Percentiles rank a stretch among this genome's conserved stretches.
Conservation (phyloP, 2,329 filamentous ascomycete genomes). For the Fusarium sp. region DNA sequence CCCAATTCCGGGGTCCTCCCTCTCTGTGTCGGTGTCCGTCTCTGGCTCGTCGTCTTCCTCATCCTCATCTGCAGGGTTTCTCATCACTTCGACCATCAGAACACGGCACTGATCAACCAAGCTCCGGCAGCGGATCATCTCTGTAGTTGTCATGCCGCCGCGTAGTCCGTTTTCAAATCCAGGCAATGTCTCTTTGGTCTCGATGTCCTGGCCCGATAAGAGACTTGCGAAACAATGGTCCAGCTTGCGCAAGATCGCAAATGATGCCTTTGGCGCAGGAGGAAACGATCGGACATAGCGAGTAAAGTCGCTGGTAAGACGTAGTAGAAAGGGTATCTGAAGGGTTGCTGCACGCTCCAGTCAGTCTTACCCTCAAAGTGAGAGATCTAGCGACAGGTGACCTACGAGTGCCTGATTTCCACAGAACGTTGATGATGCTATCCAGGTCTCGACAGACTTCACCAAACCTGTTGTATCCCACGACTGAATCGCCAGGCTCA, state of each 20-base stretch:
- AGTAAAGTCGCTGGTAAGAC: constrained; percentile 77
- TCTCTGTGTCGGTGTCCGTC: constrained; percentile 48
- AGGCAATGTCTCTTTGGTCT: constrained; percentile 72
- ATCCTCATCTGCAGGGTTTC: constrained; percentile 54
- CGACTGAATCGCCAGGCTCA: constrained; percentile 59
- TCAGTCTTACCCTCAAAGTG: constrained; percentile 6
- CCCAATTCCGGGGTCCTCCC: constrained; percentile 40
- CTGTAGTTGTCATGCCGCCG: constrained; percentile 78
- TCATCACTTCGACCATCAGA: constrained; percentile 75
- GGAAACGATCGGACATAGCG: constrained; percentile 79
- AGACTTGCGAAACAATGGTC: constrained; percentile 86
- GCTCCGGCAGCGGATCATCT: constrained; percentile 88
- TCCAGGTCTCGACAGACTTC: constrained; percentile 81
- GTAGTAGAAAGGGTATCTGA: constrained; percentile 86
- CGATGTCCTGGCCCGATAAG: constrained; percentile 72
- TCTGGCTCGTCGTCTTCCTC: constrained; percentile 50
- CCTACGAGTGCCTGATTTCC: constrained; percentile 88
- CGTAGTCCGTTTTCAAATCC: constrained; percentile 73
- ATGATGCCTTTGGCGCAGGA: constrained; percentile 69
- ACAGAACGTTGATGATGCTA: constrained; percentile 80
- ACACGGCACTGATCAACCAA: constrained; percentile 81
- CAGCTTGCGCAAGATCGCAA: constrained; percentile 78
- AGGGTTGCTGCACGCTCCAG: constrained; percentile 54
- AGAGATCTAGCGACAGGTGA: background rate
- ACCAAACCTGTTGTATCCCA: constrained; percentile 69